These are phyloP conservation scores for Xylariaceae sp. DNA, from an alignment of 2,329 filamentous ascomycete species.

Conservation along the genomic window DNA sequence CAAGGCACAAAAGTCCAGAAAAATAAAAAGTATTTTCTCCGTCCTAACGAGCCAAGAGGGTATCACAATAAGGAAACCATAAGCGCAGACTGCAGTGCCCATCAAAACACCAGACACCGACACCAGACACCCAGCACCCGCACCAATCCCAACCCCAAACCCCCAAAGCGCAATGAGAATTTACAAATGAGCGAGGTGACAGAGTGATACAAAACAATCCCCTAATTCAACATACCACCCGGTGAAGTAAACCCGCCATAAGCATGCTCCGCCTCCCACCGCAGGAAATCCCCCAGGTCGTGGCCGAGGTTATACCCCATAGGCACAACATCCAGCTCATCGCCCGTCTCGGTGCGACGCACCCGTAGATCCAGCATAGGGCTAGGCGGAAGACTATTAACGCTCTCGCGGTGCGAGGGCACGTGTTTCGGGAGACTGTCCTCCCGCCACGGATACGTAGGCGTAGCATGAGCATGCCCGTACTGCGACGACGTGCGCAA, in stretches of 20 bases:
- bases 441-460: conserved; percentile 32
- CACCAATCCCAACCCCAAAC: no score
- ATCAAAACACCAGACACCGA: no score
- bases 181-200: neutral
- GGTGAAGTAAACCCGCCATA: conserved; percentile 32
- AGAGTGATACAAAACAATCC: neutral
- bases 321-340: conserved; percentile 43
- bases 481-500: conserved; percentile 22
- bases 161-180: no score
- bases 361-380: conserved; percentile 47
- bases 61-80: neutral
- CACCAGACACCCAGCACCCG: no score
- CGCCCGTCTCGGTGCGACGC: conserved; percentile 37
- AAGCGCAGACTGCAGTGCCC: no score
- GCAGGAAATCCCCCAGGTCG: conserved; percentile 55
- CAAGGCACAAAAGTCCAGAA: no score
- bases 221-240: conserved; percentile 5
- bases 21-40: neutral
- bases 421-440: conserved; percentile 34
- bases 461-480: neutral
- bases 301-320: conserved; percentile 60
- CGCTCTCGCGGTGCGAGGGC: conserved; percentile 31
- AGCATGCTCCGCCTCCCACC: conserved; percentile 53
- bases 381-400: conserved; percentile 47
- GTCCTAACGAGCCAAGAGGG: neutral